These are phyloP conservation scores for Aspergillus ruber DNA, from an alignment of 2,329 filamentous ascomycete genomes.

Conservation along the genomic window DNA sequence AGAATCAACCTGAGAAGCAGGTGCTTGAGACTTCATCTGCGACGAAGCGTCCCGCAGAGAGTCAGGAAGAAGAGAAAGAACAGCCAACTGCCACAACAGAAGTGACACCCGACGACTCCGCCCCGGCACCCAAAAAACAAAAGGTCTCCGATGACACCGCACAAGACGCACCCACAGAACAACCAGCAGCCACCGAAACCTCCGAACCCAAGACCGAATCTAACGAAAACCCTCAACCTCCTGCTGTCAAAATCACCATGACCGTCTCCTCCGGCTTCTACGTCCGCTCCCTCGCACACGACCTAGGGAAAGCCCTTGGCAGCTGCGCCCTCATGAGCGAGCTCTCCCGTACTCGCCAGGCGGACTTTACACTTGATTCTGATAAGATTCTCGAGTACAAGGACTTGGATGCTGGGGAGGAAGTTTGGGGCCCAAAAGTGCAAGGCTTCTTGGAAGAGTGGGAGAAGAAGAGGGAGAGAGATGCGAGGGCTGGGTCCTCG, in stretches of 20 bases:
- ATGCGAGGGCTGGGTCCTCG: constrained; percentile 2
- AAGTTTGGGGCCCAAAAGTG: constrained; percentile 75
- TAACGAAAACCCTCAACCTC: constrained; percentile 34
- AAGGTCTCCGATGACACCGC: constrained; percentile 23
- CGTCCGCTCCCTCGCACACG: constrained; percentile 86
- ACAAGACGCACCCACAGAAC: constrained; percentile 6
- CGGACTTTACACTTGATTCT: constrained; percentile 65
- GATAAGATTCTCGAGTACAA: constrained; percentile 70
- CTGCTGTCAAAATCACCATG: constrained; percentile 78
- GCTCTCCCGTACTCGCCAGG: constrained; percentile 73
- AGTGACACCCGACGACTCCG: neutral
- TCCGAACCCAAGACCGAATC: constrained; percentile 2
- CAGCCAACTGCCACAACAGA: constrained; percentile 6
- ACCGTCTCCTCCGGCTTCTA: constrained; percentile 96
- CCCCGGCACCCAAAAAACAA: constrained; percentile 21
- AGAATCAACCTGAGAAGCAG: constrained; percentile 11
- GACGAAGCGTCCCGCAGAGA: constrained; percentile 25
- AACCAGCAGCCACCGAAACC: constrained; percentile 2
- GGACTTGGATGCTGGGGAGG: constrained; percentile 69
- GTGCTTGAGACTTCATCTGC: constrained; percentile 10
- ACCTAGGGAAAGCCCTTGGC: constrained; percentile 73
- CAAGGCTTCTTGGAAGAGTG: constrained; percentile 50
- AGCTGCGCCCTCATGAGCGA: constrained; percentile 83
- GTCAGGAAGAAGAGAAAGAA: constrained; percentile 11
- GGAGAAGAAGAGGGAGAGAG: constrained; percentile 36